Base-by-base conservation (phyloP, 768 basidiomycete genomes). In the Phlebiopsis flavidoalba region DNA sequence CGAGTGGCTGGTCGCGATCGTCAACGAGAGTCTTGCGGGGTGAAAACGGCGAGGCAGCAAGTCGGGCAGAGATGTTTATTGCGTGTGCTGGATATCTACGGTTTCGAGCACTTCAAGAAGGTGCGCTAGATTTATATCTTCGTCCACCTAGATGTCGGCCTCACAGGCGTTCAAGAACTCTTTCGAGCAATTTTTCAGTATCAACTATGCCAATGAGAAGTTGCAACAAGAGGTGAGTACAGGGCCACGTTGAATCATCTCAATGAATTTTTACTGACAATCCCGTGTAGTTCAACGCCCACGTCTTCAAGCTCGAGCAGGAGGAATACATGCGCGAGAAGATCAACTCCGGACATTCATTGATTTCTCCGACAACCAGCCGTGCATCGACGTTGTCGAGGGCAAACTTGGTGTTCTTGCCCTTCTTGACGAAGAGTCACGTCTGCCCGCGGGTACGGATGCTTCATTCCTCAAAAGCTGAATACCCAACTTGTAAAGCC, bases 301-400 rank as follows among this genome's bases (percentile, higher is more conserved):
- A 99, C 71, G 97, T 99, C 53, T 95, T 94, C 84, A 95, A 98
- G 80, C 85, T 99, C 46, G 97, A 99, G 72, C 97, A 99, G 78
- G 97, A 98, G 72, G 97, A 99, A 76, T 99, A 99, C 70, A 86
- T 98, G 55, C 93, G 96, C 65, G 97, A 99, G 72, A 82, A 97
- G 74, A 99, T 99, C 72, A 94, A 97, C 72, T 99, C n/a, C n/a
- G 97, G 97, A 98, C 92, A 8, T 98, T 98, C 76, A 99, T 99
- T 72, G 96, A 98, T 69, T 99, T 97, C 74, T 93, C 93, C 10
- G 97, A 99, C 75, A 99, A 99, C 70, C 97, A 98, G 70, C 94
- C 94, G 47, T 98, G 96, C 73, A 99, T 99, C 74, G 92, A 99
- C 71, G 88, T 97, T 63, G 98, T 99, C 68, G 97, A 98, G 77